Conservation (phyloP, 2,329 filamentous ascomycete species). For the Aspergillus ochraceus region DNA sequence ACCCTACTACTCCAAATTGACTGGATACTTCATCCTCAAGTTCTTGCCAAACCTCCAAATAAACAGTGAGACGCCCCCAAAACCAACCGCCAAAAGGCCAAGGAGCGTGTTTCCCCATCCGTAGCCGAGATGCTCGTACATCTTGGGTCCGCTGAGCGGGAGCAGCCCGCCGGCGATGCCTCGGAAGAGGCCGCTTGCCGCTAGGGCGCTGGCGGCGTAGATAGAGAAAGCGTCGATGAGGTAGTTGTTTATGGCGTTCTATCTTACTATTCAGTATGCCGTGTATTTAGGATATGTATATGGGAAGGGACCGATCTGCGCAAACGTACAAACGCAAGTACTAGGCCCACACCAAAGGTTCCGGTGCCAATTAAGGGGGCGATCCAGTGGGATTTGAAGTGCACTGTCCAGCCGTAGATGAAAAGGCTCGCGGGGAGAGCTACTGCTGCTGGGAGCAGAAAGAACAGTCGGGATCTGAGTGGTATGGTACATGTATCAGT, state of each 20-base stretch:
- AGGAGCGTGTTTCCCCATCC: background rate
- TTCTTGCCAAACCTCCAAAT: background rate
- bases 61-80: background rate
- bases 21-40: background rate
- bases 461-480: background rate
- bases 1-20: background rate
- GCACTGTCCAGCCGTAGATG: background rate
- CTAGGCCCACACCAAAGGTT: background rate
- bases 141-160: background rate
- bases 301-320: rapidly evolving
- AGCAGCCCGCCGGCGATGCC: background rate
- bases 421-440: background rate
- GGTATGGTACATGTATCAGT: background rate
- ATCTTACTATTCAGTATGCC: background rate
- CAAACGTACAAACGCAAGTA: background rate
- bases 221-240: background rate
- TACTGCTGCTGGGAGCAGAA: background rate
- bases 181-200: background rate
- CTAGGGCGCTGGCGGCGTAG: background rate
- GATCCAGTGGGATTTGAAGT: background rate
- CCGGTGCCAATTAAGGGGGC: background rate
- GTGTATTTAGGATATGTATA: too few relatives aligned
- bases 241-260: background rate
- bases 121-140: background rate
- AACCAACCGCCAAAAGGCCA: background rate